Percentiles rank a stretch among this genome's conserved stretches.
Evolutionary conservation across 495 filamentous ascomycete genomes (phyloP).

Genomic region (Penicillium herquei): DNA sequence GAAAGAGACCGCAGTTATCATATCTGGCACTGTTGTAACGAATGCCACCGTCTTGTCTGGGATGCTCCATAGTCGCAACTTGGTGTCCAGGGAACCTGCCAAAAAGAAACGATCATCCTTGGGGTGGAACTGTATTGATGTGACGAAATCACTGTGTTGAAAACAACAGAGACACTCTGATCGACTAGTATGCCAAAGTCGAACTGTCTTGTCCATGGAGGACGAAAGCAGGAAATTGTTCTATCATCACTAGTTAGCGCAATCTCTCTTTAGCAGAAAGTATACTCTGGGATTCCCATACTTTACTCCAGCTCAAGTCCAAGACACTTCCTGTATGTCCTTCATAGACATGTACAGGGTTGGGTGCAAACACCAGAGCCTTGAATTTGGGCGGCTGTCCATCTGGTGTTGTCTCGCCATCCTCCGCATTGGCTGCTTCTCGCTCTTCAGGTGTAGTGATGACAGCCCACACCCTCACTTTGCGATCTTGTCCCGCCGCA

Average conservation of each 20-base stretch:
- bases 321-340: constrained; percentile 87
- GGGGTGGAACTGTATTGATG: constrained; percentile 91
- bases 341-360: constrained; percentile 73
- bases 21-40: constrained; percentile 76
- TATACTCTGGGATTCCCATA: constrained; percentile 25
- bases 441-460: constrained; percentile 81
- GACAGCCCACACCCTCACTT: constrained; percentile 89
- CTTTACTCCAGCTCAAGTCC: constrained; percentile 96
- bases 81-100: constrained; percentile 90
- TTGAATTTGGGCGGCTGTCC: constrained; percentile 55
- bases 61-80: constrained; percentile 92
- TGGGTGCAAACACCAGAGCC: constrained; percentile 85
- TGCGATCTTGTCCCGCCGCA: constrained; percentile 80
- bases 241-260: constrained; percentile 32
- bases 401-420: constrained; percentile 54
- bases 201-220: constrained; percentile 97
- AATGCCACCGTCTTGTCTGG: constrained; percentile 94
- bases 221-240: constrained; percentile 97
- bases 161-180: constrained; percentile 91
- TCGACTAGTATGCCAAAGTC: constrained; percentile 88
- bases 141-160: constrained; percentile 95
- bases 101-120: constrained; percentile 95
- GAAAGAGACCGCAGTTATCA: constrained; percentile 92
- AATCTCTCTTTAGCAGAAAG: background rate
- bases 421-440: constrained; percentile 65